phyloP scores from a whole-genome alignment of 1,284 basidiomycete species.

The Moesziomyces antarcticus region DNA sequence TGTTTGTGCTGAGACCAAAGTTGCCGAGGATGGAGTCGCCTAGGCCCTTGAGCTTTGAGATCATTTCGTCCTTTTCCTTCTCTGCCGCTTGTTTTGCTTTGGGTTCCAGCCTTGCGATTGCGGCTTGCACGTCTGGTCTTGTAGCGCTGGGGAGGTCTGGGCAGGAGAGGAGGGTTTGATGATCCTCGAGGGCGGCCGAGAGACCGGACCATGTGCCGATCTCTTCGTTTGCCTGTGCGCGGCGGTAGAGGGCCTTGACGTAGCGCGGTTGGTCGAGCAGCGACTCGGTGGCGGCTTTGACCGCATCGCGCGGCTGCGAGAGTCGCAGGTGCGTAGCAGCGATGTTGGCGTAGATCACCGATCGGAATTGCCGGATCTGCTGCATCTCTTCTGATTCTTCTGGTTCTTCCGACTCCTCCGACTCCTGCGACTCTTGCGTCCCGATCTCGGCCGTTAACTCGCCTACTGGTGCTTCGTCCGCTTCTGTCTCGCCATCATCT shows the following conservation, averaged over 20 bases:
- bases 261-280: slow-evolving; percentile 85
- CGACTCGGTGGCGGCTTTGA: slow-evolving; percentile 79
- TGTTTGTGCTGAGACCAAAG: slow-evolving; percentile 69
- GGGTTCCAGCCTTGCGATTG: slow-evolving; percentile 70
- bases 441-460: neutral
- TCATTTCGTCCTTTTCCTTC: slow-evolving; percentile 89
- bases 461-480: neutral
- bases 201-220: slow-evolving; percentile 85
- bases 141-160: slow-evolving; percentile 75
- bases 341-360: slow-evolving; percentile 77
- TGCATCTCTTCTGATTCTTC: slow-evolving; percentile 26
- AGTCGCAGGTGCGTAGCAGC: slow-evolving; percentile 81
- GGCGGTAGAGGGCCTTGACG: slow-evolving; percentile 85
- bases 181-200: slow-evolving; percentile 79
- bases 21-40: slow-evolving; percentile 83
- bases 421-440: neutral
- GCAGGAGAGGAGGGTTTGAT: slow-evolving; percentile 76
- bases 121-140: slow-evolving; percentile 14
- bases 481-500: neutral
- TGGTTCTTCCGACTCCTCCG: neutral
- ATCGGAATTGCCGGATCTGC: slow-evolving; percentile 35
- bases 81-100: slow-evolving; percentile 81
- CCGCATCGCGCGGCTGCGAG: slow-evolving; percentile 73
- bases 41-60: slow-evolving; percentile 89
- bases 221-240: slow-evolving; percentile 83